Evolutionary conservation across 768 basidiomycete species (phyloP).

Genomic region (Phylloporus arenicola): DNA sequence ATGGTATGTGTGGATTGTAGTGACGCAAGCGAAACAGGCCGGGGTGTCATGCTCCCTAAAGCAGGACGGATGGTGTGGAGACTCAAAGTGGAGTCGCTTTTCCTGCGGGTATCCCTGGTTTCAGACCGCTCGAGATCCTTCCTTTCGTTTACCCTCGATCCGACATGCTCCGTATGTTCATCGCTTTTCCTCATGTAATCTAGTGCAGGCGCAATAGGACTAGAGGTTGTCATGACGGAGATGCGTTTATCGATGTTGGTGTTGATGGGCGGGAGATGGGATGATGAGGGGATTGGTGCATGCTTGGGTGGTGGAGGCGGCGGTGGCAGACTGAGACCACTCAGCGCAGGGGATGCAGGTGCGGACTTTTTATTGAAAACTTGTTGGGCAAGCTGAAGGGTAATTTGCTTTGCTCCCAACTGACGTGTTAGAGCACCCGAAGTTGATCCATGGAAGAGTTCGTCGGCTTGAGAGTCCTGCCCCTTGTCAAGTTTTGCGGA

Average conservation of each 20-base stretch:
- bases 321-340: slow-evolving; percentile 26
- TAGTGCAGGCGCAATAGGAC: slow-evolving; percentile 55
- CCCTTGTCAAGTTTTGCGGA: slow-evolving; percentile 20
- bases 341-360: slow-evolving; percentile 31
- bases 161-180: slow-evolving; percentile 24
- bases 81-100: slow-evolving; percentile 79
- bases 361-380: slow-evolving; percentile 39
- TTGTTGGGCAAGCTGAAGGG: slow-evolving; percentile 43
- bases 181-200: slow-evolving; percentile 45
- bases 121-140: slow-evolving; percentile 34
- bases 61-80: slow-evolving; percentile 63
- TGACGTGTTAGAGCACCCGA: slow-evolving; percentile 14
- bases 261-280: slow-evolving; percentile 21
- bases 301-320: slow-evolving; percentile 39
- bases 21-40: slow-evolving; percentile 75
- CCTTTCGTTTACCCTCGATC: slow-evolving; percentile 22
- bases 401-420: slow-evolving; percentile 31
- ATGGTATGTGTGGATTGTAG: slow-evolving; percentile 69
- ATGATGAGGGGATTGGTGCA: slow-evolving; percentile 11
- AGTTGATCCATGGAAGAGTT: slow-evolving; percentile 8
- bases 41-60: slow-evolving; percentile 47
- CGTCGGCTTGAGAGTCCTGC: slow-evolving; percentile 19
- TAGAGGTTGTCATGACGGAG: slow-evolving; percentile 49
- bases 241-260: slow-evolving; percentile 35
- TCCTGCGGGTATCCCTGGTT: slow-evolving; percentile 68